Base-by-base conservation (phyloP, 1,139 yeast genomes). In the Saccharomyces hybrid region DNA sequence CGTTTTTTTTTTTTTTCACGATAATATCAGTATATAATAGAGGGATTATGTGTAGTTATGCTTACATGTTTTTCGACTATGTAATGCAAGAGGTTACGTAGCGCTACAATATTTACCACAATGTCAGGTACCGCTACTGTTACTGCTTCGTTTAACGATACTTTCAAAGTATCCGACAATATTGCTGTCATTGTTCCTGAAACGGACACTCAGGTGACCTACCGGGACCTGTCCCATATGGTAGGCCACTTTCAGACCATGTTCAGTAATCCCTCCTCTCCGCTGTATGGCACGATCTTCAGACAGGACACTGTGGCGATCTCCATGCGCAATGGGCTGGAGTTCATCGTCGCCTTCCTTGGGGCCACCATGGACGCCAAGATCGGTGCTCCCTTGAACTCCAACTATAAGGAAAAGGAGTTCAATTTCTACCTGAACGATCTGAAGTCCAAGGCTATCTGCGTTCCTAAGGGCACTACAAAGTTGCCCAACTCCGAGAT, bases 351-450 rank as follows among this genome's bases (percentile, higher is more conserved):
- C 7, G 71, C 79, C 1, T 84, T 82, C 62, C 67, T 83, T 23
- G 84, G 80, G 1, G 72, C 78, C 23, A 79, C 86, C 1, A 75
- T 78, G 59, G 76, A 80, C 27, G 78, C 81, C 0, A 74, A 78
- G 61, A 73, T 83, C 48, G 85, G 84, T 23, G 86, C 87, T 4
- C 89, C 89, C 3, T 70, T 84, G 64, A 84, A 84, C 63, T 78
- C 87, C 13, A 76, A 76, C 54, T 83, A 82, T 68, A 81, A 78
- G 63, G 77, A 79, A 61, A 62, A 71, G 38, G 89, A 84, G 68
- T 80, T 82, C 64, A 81, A 80, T 61, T 82, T 82, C 65, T 83
- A 83, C 64, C 70, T 84, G 55, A 78, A 76, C 50, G 88, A 84
- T 62, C 70, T 83, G 59, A 72, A 79, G 59, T 76, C 86, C 2